phyloP scores from a whole-genome alignment of 2,329 filamentous ascomycete genomes.

The Clarireedia homoeocarpa region DNA sequence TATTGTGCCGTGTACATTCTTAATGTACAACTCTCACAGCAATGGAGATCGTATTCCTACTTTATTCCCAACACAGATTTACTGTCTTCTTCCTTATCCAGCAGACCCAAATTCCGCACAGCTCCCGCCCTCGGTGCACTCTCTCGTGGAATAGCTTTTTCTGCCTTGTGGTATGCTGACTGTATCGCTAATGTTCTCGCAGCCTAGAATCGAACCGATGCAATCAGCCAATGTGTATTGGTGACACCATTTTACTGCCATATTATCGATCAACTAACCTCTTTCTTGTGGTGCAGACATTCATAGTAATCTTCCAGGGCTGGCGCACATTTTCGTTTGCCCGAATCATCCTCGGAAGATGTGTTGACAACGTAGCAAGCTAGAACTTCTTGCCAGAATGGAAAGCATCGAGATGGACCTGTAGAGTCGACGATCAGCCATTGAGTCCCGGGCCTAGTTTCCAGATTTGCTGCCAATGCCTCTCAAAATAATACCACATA shows the following conservation, averaged over 20 bases:
- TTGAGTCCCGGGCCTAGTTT: conserved; percentile 8
- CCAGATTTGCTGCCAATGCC: background rate
- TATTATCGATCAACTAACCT: conserved; percentile 51
- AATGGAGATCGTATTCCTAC: conserved; percentile 15
- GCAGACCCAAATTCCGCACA: conserved; percentile 77
- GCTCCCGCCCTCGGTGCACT: conserved; percentile 75
- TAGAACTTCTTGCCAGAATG: conserved; percentile 99
- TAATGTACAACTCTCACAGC: conserved; percentile 25
- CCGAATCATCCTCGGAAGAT: conserved; percentile 64
- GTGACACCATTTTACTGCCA: background rate
- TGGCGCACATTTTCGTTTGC: conserved; percentile 80
- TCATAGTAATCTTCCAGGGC: conserved; percentile 96
- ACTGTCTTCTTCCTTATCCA: conserved; percentile 77
- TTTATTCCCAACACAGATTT: conserved; percentile 43
- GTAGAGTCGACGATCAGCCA: conserved; percentile 16
- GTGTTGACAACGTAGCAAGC: conserved; percentile 98
- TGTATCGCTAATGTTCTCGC: conserved; percentile 73
- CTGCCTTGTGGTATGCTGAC: conserved; percentile 73
- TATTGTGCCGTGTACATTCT: conserved; percentile 11
- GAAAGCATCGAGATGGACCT: conserved; percentile 70
- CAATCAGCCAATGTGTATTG: background rate
- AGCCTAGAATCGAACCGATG: conserved; percentile 37
- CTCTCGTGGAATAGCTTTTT: conserved; percentile 67
- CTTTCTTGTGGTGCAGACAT: conserved; percentile 97
- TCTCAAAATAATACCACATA: conserved; percentile 37